A percentile compares a stretch with the other conserved stretches of the same genome.
Evolutionary conservation across 805 yeast species (phyloP).

Genomic region (Starmerella bombicola): DNA sequence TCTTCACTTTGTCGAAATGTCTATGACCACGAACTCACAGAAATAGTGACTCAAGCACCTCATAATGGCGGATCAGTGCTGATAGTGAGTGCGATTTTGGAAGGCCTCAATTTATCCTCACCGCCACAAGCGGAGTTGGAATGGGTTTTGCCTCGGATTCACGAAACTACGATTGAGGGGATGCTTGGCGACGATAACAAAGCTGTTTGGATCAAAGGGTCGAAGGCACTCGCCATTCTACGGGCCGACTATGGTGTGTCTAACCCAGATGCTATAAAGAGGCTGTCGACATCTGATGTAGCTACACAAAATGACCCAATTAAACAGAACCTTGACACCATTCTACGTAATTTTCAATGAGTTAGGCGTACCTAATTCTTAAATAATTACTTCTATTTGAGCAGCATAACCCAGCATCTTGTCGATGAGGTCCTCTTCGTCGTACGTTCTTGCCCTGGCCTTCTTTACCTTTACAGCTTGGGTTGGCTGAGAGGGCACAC

Average conservation of each 20-base stretch:
- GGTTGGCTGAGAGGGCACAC: slow-evolving; percentile 32
- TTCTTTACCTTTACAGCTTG: slow-evolving; percentile 34
- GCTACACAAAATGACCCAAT: slow-evolving; percentile 6
- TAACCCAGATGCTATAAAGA: background rate
- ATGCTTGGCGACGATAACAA: background rate
- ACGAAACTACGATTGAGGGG: background rate
- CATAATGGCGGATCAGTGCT: slow-evolving; percentile 3
- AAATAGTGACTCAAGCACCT: slow-evolving; percentile 1
- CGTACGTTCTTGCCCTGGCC: slow-evolving; percentile 30
- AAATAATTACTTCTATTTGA: slow-evolving; percentile 84
- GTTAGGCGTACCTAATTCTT: slow-evolving; percentile 17
- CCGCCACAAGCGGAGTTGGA: background rate
- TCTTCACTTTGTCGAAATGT: slow-evolving; percentile 1
- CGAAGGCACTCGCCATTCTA: slow-evolving; percentile 11
- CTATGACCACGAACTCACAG: slow-evolving; percentile 7
- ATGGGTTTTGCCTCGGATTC: slow-evolving; percentile 3
- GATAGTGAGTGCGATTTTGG: slow-evolving; percentile 2
- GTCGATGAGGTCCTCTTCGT: slow-evolving; percentile 40
- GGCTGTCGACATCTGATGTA: background rate
- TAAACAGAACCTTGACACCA: slow-evolving; percentile 1
- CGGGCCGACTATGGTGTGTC: background rate
- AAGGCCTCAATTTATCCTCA: background rate
- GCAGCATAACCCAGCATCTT: slow-evolving; percentile 78
- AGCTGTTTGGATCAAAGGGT: slow-evolving; percentile 14
- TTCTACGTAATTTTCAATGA: background rate